Percentiles rank a stretch among this genome's conserved stretches.
phyloP scores from a whole-genome alignment of 345 rosid genomes.

The Raphanus raphanistrum region DNA sequence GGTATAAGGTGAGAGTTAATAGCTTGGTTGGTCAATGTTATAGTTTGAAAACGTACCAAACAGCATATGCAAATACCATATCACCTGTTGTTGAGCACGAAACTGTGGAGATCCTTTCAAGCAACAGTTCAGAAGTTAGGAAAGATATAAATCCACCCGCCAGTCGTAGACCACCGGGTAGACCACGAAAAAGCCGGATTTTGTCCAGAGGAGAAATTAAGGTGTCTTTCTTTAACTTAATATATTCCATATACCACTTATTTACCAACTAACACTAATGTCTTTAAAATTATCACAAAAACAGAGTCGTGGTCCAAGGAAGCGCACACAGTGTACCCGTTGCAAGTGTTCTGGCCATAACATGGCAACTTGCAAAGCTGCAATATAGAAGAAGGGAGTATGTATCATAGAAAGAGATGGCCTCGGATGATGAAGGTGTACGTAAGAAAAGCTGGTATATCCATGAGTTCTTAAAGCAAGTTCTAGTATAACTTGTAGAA shows the following conservation, averaged over 20 bases:
- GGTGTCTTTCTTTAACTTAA: no score
- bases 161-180: not conserved
- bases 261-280: no score
- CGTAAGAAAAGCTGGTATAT: no score
- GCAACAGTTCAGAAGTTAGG: no score
- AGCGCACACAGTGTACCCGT: not conserved
- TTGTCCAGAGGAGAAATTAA: not conserved
- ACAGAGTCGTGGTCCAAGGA: not conserved
- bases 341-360: not conserved
- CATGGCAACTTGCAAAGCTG: not conserved
- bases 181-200: not conserved
- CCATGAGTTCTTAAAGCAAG: no score
- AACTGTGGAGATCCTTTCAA: no score
- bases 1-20: not conserved
- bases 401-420: no score
- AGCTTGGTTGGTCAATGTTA: not conserved
- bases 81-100: no score
- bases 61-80: not conserved
- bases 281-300: no score
- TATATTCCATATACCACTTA: no score
- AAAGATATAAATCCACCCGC: not conserved
- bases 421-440: not conserved
- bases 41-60: not conserved
- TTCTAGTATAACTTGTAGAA: no score
- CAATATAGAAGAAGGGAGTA: no score